phyloP scores from a whole-genome alignment of 2,329 filamentous ascomycete genomes.

The Colletotrichum musicola region DNA sequence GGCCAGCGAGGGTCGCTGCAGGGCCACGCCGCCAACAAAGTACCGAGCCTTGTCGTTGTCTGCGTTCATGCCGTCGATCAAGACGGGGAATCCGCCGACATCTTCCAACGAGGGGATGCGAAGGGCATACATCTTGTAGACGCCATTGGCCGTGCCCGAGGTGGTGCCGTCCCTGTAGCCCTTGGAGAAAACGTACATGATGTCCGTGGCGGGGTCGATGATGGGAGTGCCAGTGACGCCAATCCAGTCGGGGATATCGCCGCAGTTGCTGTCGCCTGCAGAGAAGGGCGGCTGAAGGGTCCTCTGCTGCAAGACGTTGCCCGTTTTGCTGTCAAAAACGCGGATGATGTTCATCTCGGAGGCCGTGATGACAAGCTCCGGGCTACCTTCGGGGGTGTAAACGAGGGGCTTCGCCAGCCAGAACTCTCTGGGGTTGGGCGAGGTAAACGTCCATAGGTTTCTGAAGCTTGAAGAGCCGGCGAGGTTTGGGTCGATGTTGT shows the following conservation, averaged over 20 bases:
- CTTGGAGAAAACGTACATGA: constrained; percentile 53
- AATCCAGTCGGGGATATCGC: constrained; percentile 54
- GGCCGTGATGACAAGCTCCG: constrained; percentile 53
- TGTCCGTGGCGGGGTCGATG: constrained; percentile 50
- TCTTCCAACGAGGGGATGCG: constrained; percentile 54
- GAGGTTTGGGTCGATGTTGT: constrained; percentile 57
- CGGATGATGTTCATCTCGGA: constrained; percentile 55
- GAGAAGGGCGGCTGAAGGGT: constrained; percentile 55
- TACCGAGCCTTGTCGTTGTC: constrained; percentile 59
- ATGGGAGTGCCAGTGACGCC: constrained; percentile 54
- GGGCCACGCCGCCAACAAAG: constrained; percentile 59
- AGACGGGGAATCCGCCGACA: constrained; percentile 54
- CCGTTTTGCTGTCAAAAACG: constrained; percentile 56
- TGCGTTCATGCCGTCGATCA: constrained; percentile 57
- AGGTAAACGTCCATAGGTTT: constrained; percentile 50
- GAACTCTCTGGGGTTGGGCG: constrained; percentile 28
- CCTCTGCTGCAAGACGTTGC: constrained; percentile 51
- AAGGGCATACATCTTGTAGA: constrained; percentile 55
- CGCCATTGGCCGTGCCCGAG: constrained; percentile 48
- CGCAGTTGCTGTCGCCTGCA: constrained; percentile 53
- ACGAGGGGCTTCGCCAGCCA: constrained; percentile 55
- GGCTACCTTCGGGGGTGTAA: constrained; percentile 53
- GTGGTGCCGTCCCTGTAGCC: constrained; percentile 46
- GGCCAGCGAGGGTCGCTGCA: constrained; percentile 57
- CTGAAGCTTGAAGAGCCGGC: constrained; percentile 49